Evolutionary conservation across 164 flowering plant genomes (phyloP).

Genomic region (Magnolia officinalis): DNA sequence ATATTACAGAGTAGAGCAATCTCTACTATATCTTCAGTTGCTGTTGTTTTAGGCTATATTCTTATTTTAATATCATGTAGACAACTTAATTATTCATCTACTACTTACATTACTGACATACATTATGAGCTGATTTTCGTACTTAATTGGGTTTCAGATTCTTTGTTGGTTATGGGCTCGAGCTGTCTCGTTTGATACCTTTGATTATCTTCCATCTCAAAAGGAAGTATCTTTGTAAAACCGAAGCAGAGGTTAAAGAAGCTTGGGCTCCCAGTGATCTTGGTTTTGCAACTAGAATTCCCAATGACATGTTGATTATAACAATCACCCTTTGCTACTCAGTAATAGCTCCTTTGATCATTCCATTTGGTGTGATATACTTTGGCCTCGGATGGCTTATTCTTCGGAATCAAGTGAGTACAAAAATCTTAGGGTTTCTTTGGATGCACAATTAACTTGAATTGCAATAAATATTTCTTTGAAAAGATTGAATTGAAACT

Average conservation of each 20-base stretch:
- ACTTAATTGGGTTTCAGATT: constrained; percentile 46
- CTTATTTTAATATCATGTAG: no score
- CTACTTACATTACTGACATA: not conserved
- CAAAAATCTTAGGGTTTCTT: not conserved
- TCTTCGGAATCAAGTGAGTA: constrained; percentile 77
- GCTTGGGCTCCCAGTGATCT: constrained; percentile 92
- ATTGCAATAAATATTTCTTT: not conserved
- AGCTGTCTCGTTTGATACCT: constrained; percentile 81
- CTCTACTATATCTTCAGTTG: no score
- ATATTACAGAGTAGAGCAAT: no score
- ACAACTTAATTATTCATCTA: not conserved
- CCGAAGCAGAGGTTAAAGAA: constrained; percentile 75
- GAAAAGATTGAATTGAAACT: no score
- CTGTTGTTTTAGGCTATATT: no score
- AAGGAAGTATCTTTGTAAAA: constrained; percentile 78
- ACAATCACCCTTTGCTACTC: constrained; percentile 86
- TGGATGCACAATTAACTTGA: not conserved
- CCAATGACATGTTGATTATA: constrained; percentile 69
- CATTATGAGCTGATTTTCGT: not conserved
- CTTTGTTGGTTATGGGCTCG: constrained; percentile 94
- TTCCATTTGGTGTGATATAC: constrained; percentile 77
- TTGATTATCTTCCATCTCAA: constrained; percentile 76
- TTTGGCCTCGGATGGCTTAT: constrained; percentile 93
- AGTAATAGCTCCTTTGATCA: constrained; percentile 78
- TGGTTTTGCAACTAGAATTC: constrained; percentile 69